Evolutionary conservation across 2,329 filamentous ascomycete species (phyloP).

Genomic region (Exophiala calicioides): DNA sequence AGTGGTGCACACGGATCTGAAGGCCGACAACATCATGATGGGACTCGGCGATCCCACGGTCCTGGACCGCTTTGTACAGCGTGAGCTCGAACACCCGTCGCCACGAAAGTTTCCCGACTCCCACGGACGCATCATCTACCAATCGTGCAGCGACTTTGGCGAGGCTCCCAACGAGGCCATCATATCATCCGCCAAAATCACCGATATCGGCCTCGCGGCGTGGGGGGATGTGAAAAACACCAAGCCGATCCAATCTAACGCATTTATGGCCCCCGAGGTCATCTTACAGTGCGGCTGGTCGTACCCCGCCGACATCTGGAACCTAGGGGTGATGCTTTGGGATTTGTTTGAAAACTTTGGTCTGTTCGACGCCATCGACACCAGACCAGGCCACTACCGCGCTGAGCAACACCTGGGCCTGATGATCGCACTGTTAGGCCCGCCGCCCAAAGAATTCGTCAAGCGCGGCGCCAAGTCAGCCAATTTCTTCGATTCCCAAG

Average conservation of each 20-base stretch:
- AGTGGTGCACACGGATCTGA: slow-evolving; percentile 49
- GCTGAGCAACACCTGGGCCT: slow-evolving; percentile 44
- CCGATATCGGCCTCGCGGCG: slow-evolving; percentile 43
- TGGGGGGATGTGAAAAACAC: slow-evolving; percentile 42
- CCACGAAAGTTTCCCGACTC: slow-evolving; percentile 38
- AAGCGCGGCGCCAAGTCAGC: slow-evolving; percentile 36
- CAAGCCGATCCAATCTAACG: slow-evolving; percentile 50
- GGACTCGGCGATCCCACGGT: slow-evolving; percentile 34
- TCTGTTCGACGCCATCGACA: slow-evolving; percentile 40
- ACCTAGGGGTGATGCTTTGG: slow-evolving; percentile 43
- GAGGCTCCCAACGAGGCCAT: slow-evolving; percentile 24
- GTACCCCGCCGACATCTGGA: slow-evolving; percentile 45
- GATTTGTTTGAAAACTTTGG: slow-evolving; percentile 42
- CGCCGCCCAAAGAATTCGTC: slow-evolving; percentile 40
- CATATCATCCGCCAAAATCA: slow-evolving; percentile 36
- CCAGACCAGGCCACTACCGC: slow-evolving; percentile 39
- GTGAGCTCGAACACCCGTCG: slow-evolving; percentile 36
- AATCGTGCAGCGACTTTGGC: slow-evolving; percentile 37
- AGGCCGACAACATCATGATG: slow-evolving; percentile 48
- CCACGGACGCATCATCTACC: slow-evolving; percentile 39
- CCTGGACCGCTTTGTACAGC: slow-evolving; percentile 37
- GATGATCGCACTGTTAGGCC: slow-evolving; percentile 46
- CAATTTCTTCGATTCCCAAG: slow-evolving; percentile 32
- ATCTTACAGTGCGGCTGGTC: slow-evolving; percentile 42
- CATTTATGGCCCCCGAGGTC: slow-evolving; percentile 45